phyloP scores from a whole-genome alignment of 768 basidiomycete genomes.

The Pleurotus djamor region DNA sequence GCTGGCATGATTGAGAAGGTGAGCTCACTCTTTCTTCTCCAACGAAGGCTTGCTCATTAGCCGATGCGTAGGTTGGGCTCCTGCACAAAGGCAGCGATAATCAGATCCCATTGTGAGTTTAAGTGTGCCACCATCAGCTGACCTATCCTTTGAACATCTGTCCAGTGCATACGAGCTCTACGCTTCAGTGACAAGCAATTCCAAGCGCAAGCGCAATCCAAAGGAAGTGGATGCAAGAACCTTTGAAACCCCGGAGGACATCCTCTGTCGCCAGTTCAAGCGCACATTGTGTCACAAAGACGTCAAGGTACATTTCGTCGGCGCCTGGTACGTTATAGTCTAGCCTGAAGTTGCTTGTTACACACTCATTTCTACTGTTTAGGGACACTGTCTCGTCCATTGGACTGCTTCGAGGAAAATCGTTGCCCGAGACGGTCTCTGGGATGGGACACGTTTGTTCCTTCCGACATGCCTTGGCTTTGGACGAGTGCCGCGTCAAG shows the following conservation, averaged over 20 bases:
- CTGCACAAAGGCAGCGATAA: constrained; percentile 35
- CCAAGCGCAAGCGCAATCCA: too few species aligned
- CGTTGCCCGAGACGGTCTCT: constrained; percentile 25
- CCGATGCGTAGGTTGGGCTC: constrained; percentile 32
- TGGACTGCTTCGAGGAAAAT: constrained; percentile 25
- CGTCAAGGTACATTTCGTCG: constrained; percentile 40
- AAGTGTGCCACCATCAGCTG: background rate
- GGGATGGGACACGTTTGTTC: constrained; percentile 29
- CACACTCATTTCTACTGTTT: background rate
- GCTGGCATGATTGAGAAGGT: constrained; percentile 43
- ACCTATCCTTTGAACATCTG: background rate
- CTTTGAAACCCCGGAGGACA: background rate
- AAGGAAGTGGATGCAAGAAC: too few species aligned
- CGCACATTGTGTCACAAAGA: constrained; percentile 15
- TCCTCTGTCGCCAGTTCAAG: constrained; percentile 12
- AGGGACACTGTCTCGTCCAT: constrained; percentile 51
- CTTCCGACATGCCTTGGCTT: constrained; percentile 44
- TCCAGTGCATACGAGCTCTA: constrained; percentile 36
- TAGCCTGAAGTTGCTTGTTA: too few species aligned
- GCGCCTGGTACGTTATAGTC: constrained; percentile 30
- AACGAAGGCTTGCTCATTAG: background rate
- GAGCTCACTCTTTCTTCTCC: background rate
- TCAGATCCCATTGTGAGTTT: constrained; percentile 33
- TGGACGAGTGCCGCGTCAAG: constrained; percentile 43
- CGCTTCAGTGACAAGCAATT: too few species aligned